phyloP scores from a whole-genome alignment of 768 basidiomycete species.

The Xerocomellus amylosporus region DNA sequence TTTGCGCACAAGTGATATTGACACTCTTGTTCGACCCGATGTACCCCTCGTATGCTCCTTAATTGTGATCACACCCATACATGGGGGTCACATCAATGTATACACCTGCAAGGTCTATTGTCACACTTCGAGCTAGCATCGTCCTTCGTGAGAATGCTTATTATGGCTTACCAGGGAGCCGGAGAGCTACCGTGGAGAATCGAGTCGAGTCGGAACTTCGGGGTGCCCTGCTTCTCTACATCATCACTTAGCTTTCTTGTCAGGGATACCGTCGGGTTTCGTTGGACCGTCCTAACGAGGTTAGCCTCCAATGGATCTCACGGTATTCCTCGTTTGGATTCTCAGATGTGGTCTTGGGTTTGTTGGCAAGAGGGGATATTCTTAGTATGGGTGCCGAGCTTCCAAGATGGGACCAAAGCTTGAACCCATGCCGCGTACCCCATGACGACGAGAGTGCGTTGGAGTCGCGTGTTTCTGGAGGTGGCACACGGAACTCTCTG shows the following conservation, averaged over 20 bases:
- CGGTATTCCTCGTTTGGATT: not conserved
- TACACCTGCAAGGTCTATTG: not conserved
- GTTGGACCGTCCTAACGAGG: not conserved
- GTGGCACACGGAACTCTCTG: constrained; percentile 57
- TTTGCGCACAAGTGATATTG: not conserved
- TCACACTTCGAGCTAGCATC: not conserved
- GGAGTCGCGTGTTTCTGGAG: constrained; percentile 55
- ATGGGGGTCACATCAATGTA: not conserved
- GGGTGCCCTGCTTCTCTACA: not conserved
- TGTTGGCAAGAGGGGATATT: not conserved
- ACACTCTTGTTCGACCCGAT: not conserved
- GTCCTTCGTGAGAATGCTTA: not conserved
- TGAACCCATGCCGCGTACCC: constrained; percentile 55
- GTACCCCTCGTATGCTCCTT: not conserved
- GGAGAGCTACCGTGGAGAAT: no score
- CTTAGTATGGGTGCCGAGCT: no score
- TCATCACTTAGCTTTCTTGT: not conserved
- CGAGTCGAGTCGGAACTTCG: not conserved
- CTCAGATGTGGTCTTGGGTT: no score
- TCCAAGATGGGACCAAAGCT: no score
- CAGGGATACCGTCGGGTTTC: not conserved
- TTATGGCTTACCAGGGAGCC: not conserved
- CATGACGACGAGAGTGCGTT: constrained; percentile 82
- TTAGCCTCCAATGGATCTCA: not conserved
- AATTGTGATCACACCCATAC: no score